Conservation (phyloP, 2,329 filamentous ascomycete species). For the Graphilbum sp. region DNA sequence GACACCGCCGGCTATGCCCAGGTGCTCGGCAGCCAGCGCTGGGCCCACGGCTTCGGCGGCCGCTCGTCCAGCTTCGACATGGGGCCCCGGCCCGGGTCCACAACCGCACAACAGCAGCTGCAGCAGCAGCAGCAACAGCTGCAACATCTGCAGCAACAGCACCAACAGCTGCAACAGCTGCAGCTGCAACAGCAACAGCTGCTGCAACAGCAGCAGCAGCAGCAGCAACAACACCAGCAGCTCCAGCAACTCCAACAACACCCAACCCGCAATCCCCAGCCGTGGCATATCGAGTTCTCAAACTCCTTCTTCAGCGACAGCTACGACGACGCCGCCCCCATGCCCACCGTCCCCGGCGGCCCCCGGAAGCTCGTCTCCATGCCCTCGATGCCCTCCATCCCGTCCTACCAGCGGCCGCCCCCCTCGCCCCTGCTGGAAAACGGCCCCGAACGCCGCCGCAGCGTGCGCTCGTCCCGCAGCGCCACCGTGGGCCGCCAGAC, state of each 20-base stretch:
- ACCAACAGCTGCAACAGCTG: too few species aligned
- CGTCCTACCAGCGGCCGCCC: slow-evolving; percentile 23
- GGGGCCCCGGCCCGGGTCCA: slow-evolving; percentile 23
- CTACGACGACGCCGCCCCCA: slow-evolving; percentile 69
- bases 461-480: slow-evolving; percentile 39
- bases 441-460: slow-evolving; percentile 35
- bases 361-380: slow-evolving; percentile 36
- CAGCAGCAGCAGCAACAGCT: neutral
- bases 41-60: slow-evolving; percentile 34
- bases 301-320: slow-evolving; percentile 31
- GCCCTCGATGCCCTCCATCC: slow-evolving; percentile 19
- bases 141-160: neutral
- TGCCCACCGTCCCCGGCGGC: slow-evolving; percentile 67
- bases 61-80: slow-evolving; percentile 64
- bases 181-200: neutral
- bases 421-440: slow-evolving; percentile 18
- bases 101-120: neutral
- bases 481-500: slow-evolving; percentile 20
- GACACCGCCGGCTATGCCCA: slow-evolving; percentile 47
- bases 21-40: slow-evolving; percentile 39
- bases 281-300: slow-evolving; percentile 32
- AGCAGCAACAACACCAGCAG: slow-evolving; percentile 3
- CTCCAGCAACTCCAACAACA: neutral
- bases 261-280: slow-evolving; percentile 2
- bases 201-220: neutral